Conservation (phyloP, 2,329 filamentous ascomycete species). For the Atkinsonella texensis region DNA sequence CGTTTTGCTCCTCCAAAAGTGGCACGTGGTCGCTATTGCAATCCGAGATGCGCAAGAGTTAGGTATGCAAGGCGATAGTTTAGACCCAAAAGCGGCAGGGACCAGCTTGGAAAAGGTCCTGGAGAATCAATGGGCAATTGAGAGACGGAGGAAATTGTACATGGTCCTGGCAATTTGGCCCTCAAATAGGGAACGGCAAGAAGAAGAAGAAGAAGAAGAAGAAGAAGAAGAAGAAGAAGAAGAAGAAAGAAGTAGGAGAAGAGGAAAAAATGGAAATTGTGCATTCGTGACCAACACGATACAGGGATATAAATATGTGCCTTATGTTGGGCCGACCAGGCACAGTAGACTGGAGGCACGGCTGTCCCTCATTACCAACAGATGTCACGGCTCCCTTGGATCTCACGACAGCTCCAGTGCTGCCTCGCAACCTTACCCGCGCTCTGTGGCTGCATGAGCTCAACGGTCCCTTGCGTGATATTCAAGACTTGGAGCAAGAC, state of each 20-base stretch:
- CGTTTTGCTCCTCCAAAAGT: constrained; percentile 20
- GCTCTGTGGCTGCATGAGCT: constrained; percentile 38
- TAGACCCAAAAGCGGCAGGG: constrained; percentile 36
- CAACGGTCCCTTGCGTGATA: constrained; percentile 36
- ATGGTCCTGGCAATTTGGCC: constrained; percentile 34
- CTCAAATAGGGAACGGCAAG: constrained; percentile 7
- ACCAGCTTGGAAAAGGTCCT: constrained; percentile 35
- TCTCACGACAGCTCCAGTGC: constrained; percentile 34
- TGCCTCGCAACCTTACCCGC: constrained; percentile 37
- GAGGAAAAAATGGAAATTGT: too few species aligned
- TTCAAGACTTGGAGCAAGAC: constrained; percentile 43
- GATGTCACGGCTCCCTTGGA: constrained; percentile 39
- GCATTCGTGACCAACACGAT: background rate
- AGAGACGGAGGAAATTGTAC: constrained; percentile 44
- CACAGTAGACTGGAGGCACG: constrained; percentile 37
- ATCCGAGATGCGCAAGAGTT: constrained; percentile 53
- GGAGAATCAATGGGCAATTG: constrained; percentile 46
- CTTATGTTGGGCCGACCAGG: constrained; percentile 43
- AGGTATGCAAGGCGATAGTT: constrained; percentile 42
- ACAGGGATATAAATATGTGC: constrained; percentile 43
- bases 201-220: too few species aligned
- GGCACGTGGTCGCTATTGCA: constrained; percentile 42
- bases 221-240: too few species aligned
- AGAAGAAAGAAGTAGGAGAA: too few species aligned
- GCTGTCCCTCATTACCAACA: constrained; percentile 36